Conservation (phyloP, 306 rosid genomes). For the Inga leiocalycina region DNA sequence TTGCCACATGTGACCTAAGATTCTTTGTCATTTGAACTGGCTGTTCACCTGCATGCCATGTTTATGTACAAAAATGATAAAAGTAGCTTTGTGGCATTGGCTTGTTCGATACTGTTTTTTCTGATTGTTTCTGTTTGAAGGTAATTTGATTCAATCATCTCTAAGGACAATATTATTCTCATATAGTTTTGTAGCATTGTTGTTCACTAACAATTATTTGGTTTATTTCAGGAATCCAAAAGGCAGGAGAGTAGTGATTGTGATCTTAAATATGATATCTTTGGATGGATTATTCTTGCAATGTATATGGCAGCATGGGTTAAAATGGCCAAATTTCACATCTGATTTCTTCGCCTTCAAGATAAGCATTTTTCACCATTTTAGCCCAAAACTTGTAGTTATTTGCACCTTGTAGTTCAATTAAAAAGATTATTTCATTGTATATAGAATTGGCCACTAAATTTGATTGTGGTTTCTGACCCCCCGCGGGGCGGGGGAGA, state of each 20-base stretch:
- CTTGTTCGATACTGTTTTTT: constrained; percentile 18
- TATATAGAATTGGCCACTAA: not conserved
- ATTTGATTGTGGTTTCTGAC: not conserved
- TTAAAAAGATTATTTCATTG: constrained; percentile 6
- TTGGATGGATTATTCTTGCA: constrained; percentile 87
- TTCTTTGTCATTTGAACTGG: not conserved
- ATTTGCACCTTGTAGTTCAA: not conserved
- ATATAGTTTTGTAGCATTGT: not conserved
- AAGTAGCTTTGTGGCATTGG: constrained; percentile 16
- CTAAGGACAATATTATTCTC: not conserved
- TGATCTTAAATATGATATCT: constrained; percentile 74
- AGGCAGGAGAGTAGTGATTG: constrained; percentile 62
- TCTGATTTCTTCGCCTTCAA: constrained; percentile 54
- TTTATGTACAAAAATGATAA: not conserved
- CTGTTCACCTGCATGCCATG: constrained; percentile 13
- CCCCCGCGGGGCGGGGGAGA: no score
- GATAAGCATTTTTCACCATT: constrained; percentile 43
- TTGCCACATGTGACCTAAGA: not conserved
- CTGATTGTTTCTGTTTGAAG: not conserved
- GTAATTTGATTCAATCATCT: constrained; percentile 10
- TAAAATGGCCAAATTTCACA: constrained; percentile 70
- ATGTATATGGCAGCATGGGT: constrained; percentile 67
- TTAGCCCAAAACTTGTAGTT: constrained; percentile 7
- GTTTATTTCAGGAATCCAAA: constrained; percentile 57
- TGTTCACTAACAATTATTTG: not conserved